phyloP scores from a whole-genome alignment of 2,329 filamentous ascomycete species.

The Apiospora koreana region DNA sequence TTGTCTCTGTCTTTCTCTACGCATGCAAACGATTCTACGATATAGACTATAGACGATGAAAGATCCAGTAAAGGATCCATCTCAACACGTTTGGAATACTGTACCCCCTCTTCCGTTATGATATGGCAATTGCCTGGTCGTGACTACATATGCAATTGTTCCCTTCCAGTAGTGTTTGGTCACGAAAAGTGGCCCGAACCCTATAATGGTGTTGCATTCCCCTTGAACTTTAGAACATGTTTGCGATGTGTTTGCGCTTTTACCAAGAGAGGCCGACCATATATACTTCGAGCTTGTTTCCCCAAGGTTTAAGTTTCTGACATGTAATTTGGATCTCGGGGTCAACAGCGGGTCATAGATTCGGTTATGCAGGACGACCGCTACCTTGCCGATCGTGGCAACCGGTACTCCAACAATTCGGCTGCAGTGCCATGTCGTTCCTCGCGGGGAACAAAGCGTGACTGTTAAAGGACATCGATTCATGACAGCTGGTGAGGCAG shows the following conservation, averaged over 20 bases:
- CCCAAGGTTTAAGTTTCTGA: background rate
- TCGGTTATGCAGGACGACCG: background rate
- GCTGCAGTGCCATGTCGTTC: background rate
- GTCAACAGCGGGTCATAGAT: background rate
- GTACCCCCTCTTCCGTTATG: background rate
- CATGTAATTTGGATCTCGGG: background rate
- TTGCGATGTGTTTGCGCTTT: background rate
- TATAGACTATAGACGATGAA: conserved; percentile 12
- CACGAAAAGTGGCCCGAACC: too few relatives aligned
- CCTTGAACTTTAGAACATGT: background rate
- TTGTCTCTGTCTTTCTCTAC: background rate
- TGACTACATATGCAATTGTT: background rate
- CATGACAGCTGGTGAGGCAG: too few relatives aligned
- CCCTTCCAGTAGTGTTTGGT: background rate
- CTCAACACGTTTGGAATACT: background rate
- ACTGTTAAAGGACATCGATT: too few relatives aligned
- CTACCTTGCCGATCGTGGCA: background rate
- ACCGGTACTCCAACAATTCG: background rate
- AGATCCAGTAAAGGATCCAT: background rate
- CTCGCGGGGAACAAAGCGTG: background rate
- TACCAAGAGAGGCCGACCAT: too few relatives aligned
- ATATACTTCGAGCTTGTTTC: background rate
- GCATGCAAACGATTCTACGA: background rate
- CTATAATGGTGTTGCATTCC: background rate
- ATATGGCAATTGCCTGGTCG: background rate